These are phyloP conservation scores for Magnusiomyces tetraspermus DNA, from an alignment of 1,139 yeast species.

Conservation along the genomic window DNA sequence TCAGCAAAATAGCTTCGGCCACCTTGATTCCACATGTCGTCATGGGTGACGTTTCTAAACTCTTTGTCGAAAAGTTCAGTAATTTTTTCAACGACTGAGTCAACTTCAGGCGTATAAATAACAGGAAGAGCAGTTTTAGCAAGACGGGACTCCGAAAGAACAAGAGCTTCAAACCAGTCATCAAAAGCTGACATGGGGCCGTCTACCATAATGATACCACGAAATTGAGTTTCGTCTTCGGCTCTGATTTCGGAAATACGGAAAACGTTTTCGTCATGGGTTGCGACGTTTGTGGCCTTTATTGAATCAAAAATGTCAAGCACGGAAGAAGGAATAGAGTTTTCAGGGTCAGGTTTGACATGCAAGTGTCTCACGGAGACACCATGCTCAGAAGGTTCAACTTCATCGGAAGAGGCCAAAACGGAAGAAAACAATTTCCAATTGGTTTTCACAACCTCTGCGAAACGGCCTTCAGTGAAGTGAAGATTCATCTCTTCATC, in stretches of 20 bases:
- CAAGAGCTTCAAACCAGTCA: slow-evolving; percentile 14
- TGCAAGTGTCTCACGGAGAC: slow-evolving; percentile 6
- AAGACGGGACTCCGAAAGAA: slow-evolving; percentile 6
- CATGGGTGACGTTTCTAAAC: slow-evolving; percentile 13
- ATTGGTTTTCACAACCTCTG: neutral
- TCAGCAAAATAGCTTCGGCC: slow-evolving; percentile 11
- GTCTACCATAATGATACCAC: slow-evolving; percentile 12
- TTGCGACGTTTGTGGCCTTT: neutral
- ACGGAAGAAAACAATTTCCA: slow-evolving; percentile 7
- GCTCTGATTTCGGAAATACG: slow-evolving; percentile 9
- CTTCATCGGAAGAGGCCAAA: slow-evolving; percentile 1
- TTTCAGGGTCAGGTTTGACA: neutral
- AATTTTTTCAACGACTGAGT: neutral
- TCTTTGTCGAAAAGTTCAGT: slow-evolving; percentile 9
- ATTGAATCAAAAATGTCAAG: neutral
- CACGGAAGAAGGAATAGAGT: neutral
- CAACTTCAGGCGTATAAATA: neutral
- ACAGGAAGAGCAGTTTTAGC: neutral
- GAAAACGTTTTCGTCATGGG: slow-evolving; percentile 5
- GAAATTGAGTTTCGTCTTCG: slow-evolving; percentile 9
- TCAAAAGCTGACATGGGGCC: slow-evolving; percentile 9
- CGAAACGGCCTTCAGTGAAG: slow-evolving; percentile 9
- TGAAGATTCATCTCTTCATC: slow-evolving; percentile 3
- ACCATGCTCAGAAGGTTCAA: slow-evolving; percentile 5
- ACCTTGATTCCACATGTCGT: slow-evolving; percentile 11